Percentiles rank a stretch among this genome's conserved stretches.
Conservation (phyloP, 139 green algal species). For the Micractinium conductrix region DNA sequence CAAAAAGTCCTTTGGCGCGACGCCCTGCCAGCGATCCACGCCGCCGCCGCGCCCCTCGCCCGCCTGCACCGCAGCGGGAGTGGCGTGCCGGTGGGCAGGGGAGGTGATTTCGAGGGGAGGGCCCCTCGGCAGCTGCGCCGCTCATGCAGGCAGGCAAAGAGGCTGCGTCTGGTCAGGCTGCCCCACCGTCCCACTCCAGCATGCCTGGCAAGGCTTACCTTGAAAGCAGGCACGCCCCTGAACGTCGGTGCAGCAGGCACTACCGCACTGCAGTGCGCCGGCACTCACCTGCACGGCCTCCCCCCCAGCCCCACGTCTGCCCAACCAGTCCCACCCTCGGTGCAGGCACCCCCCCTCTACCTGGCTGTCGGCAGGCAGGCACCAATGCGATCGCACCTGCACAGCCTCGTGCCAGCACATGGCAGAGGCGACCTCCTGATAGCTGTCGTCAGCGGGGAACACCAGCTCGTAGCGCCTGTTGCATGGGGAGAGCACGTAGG, state of each 20-base stretch:
- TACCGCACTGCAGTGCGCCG: too few relatives aligned
- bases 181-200: not conserved
- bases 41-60: not conserved
- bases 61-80: too few relatives aligned
- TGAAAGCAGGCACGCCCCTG: not conserved
- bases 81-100: too few relatives aligned
- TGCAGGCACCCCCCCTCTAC: too few relatives aligned
- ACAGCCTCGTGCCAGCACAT: constrained; percentile 12
- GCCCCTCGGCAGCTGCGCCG: not conserved
- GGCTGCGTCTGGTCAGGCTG: not conserved
- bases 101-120: too few relatives aligned
- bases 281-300: not conserved
- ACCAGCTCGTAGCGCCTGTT: constrained; percentile 25
- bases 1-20: not conserved
- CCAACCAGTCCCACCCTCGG: not conserved
- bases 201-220: not conserved
- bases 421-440: constrained; percentile 1
- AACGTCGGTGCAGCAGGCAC: too few relatives aligned
- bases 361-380: not conserved
- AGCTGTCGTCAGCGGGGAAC: not conserved
- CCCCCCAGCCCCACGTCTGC: not conserved
- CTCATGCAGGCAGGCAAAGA: not conserved
- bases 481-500: not conserved
- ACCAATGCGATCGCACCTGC: not conserved
- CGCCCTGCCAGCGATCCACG: not conserved